Evolutionary conservation across 1,284 basidiomycete genomes (phyloP).

Genomic region (Phenoliferia sp.): DNA sequence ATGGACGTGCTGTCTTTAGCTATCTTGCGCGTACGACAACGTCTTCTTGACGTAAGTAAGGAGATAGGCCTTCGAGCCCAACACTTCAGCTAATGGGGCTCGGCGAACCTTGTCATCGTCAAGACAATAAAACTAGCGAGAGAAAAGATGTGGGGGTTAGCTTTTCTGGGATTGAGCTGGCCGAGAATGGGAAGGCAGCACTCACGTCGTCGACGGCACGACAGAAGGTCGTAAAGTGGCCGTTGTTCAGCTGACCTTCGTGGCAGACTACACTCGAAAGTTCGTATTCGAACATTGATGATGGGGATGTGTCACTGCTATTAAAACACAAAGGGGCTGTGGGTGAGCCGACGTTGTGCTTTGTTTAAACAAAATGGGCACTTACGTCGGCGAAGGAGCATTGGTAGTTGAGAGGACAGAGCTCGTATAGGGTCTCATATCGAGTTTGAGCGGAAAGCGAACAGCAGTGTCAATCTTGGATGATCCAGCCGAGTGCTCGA

Average conservation of each 20-base stretch:
- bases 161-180: background rate
- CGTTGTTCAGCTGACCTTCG: background rate
- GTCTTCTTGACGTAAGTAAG: slow-evolving; percentile 18
- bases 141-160: background rate
- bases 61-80: slow-evolving; percentile 27
- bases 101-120: slow-evolving; percentile 32
- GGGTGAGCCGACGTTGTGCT: background rate
- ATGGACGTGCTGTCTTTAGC: too few relatives aligned
- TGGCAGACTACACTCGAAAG: background rate
- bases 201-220: slow-evolving; percentile 9
- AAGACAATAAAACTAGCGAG: slow-evolving; percentile 23
- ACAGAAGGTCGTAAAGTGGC: slow-evolving; percentile 1
- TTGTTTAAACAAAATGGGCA: background rate
- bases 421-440: slow-evolving; percentile 67
- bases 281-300: background rate
- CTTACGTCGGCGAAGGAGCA: background rate
- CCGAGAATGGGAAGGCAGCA: background rate
- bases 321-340: background rate
- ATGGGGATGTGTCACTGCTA: background rate
- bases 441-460: slow-evolving; percentile 73
- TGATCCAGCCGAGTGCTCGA: slow-evolving; percentile 68
- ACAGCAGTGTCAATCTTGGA: slow-evolving; percentile 83
- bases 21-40: background rate
- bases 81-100: slow-evolving; percentile 19
- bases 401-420: background rate